Conservation (phyloP, 2,329 filamentous ascomycete genomes). For the Tricladium varicosporioides region DNA sequence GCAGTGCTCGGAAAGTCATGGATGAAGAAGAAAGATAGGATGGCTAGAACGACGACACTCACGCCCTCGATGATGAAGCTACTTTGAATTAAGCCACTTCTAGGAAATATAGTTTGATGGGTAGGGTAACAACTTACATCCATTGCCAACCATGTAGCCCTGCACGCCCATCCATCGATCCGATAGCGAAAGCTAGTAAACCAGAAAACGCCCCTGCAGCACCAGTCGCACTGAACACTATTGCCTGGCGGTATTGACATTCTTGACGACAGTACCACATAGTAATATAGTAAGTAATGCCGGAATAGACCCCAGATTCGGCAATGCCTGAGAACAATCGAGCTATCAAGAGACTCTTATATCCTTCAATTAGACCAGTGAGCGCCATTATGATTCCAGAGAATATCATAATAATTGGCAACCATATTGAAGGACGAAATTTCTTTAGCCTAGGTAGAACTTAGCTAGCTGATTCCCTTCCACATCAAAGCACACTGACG, state of each 20-base stretch:
- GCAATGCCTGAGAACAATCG: constrained; percentile 28
- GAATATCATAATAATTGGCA: constrained; percentile 59
- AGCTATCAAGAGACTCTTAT: constrained; percentile 55
- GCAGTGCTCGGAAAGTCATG: constrained; percentile 44
- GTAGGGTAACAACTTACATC: constrained; percentile 24
- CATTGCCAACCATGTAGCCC: constrained; percentile 47
- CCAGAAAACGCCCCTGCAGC: constrained; percentile 45
- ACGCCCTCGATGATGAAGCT: constrained; percentile 52
- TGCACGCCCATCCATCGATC: constrained; percentile 45
- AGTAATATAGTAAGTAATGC: constrained; percentile 46
- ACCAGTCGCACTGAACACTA: constrained; percentile 38
- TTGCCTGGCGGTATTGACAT: constrained; percentile 35
- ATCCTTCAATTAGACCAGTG: constrained; percentile 65
- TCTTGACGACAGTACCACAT: constrained; percentile 58
- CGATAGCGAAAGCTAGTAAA: constrained; percentile 43
- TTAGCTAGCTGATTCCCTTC: neutral
- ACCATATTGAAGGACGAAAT: constrained; percentile 53
- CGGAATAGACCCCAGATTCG: constrained; percentile 32
- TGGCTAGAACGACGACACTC: constrained; percentile 38
- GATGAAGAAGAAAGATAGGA: constrained; percentile 43
- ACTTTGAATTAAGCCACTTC: neutral
- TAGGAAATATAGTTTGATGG: no score
- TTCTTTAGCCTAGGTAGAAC: constrained; percentile 2
- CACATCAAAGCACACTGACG: no score
- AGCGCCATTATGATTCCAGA: constrained; percentile 69